Evolutionary conservation across 2,329 filamentous ascomycete genomes (phyloP).

Genomic region (Phoma sp.): DNA sequence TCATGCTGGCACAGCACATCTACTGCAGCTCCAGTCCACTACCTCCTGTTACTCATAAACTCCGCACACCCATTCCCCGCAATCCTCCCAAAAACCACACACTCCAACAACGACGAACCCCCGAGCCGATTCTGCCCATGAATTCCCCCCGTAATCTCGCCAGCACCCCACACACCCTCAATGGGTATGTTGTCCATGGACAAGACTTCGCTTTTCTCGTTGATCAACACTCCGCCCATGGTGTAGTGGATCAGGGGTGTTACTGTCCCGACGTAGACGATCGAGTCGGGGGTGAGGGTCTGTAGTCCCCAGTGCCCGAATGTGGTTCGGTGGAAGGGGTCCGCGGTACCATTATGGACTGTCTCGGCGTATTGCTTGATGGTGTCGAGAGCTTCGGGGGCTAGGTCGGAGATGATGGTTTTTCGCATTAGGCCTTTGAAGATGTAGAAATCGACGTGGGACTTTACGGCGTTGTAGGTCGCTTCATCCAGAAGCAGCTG

Average conservation of each 20-base stretch:
- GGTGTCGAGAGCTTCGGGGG: slow-evolving; percentile 44
- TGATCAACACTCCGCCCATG: slow-evolving; percentile 69
- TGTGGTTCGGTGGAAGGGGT: slow-evolving; percentile 56
- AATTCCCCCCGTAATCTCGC: slow-evolving; percentile 69
- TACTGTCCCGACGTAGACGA: slow-evolving; percentile 64
- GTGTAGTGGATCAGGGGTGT: slow-evolving; percentile 72
- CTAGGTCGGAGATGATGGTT: slow-evolving; percentile 60
- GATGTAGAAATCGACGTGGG: slow-evolving; percentile 68
- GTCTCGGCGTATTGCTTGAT: slow-evolving; percentile 59
- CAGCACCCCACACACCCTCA: slow-evolving; percentile 66
- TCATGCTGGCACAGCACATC: no score
- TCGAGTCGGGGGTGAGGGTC: slow-evolving; percentile 57
- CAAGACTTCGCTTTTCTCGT: slow-evolving; percentile 61
- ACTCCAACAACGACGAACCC: slow-evolving; percentile 67
- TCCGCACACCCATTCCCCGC: slow-evolving; percentile 52
- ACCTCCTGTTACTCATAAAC: slow-evolving; percentile 2
- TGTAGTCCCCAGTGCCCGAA: slow-evolving; percentile 65
- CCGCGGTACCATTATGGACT: slow-evolving; percentile 50
- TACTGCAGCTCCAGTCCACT: no score
- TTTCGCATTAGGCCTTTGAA: slow-evolving; percentile 68
- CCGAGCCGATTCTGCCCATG: slow-evolving; percentile 69
- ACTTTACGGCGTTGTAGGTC: slow-evolving; percentile 58
- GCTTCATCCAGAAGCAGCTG: slow-evolving; percentile 66
- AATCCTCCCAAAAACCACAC: slow-evolving; percentile 67
- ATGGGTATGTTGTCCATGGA: slow-evolving; percentile 53